phyloP scores from a whole-genome alignment of 257 asterid species.

The Jacaranda mimosifolia region DNA sequence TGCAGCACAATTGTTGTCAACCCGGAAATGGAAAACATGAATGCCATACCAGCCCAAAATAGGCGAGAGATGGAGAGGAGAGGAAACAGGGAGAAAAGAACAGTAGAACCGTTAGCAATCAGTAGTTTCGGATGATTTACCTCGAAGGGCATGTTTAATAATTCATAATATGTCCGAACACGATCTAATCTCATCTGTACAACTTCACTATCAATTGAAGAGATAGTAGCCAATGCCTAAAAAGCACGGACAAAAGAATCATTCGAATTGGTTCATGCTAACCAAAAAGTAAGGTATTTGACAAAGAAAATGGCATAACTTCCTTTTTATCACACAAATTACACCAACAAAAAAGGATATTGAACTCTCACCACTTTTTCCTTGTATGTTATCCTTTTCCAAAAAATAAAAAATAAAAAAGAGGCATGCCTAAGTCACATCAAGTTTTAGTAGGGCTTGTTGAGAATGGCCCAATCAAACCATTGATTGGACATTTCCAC shows the following conservation, averaged over 20 bases:
- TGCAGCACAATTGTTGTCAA: slow-evolving; percentile 25
- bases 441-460: slow-evolving; percentile 5
- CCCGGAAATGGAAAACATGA: background rate
- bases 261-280: slow-evolving; percentile 23
- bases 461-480: background rate
- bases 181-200: slow-evolving; percentile 85
- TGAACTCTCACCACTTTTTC: background rate
- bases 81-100: background rate
- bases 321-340: background rate
- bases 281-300: slow-evolving; percentile 6
- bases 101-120: slow-evolving; percentile 8
- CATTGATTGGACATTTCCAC: background rate
- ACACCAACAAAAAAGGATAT: background rate
- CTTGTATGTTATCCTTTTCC: background rate
- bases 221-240: slow-evolving; percentile 93
- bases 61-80: background rate
- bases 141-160: slow-evolving; percentile 97
- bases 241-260: slow-evolving; percentile 39
- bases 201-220: slow-evolving; percentile 84
- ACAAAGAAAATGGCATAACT: slow-evolving; percentile 27
- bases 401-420: too few species aligned
- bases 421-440: background rate
- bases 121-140: slow-evolving; percentile 50
- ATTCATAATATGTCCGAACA: slow-evolving; percentile 90
- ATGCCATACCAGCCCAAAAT: background rate